Evolutionary conservation across 768 basidiomycete species (phyloP), one percentile per base, ranked within the genome.

Genomic region (Mycena indigotica): DNA sequence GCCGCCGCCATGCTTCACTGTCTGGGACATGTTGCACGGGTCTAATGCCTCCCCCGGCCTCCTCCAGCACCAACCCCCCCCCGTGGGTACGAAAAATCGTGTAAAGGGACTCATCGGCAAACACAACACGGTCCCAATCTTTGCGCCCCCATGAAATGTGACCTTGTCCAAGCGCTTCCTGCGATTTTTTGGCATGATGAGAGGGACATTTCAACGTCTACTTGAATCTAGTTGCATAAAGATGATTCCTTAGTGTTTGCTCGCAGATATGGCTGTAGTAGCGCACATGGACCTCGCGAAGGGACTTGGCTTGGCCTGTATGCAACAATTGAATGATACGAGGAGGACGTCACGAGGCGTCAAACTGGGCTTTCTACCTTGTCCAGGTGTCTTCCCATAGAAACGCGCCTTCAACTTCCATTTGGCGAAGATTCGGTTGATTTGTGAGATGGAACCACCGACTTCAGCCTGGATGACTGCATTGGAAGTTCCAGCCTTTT

Each of bases 1-100:
- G 39, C 75, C 72, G 21, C 73, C 69, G 19, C 75, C 72, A 59
- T 72, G 72, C 59, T 76, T 76, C 24, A 73, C 60, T 28, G 56
- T 67, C 53, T 72, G 69, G 57, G 66, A 63, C 2, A 60, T 65
- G 56, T 60, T 63, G 13, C 53, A 12, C 1, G 52, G 59, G 52
- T 70, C 59, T 10, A 70, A 65, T 2, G 23, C 58, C 50, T 74
- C 56, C n/a, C 68, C 69, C 15, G 62, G 64, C 52, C 51, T 59
- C 58, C 66, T 70, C 66, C 72, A 68, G 55, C 67, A 70, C 55
- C 62, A 77, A n/a, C 54, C 67, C 19, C 6, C 58, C 23, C 4
- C 74, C 72, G 70, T 74, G 69, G 6, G 70, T 73, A 15, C 67
- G 66, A 60, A 74, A 68, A 1, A 69, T 35, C 32, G 66, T 66